These are phyloP conservation scores for Cyclocybe cylindracea DNA, from an alignment of 768 basidiomycete genomes.

Conservation along the genomic window DNA sequence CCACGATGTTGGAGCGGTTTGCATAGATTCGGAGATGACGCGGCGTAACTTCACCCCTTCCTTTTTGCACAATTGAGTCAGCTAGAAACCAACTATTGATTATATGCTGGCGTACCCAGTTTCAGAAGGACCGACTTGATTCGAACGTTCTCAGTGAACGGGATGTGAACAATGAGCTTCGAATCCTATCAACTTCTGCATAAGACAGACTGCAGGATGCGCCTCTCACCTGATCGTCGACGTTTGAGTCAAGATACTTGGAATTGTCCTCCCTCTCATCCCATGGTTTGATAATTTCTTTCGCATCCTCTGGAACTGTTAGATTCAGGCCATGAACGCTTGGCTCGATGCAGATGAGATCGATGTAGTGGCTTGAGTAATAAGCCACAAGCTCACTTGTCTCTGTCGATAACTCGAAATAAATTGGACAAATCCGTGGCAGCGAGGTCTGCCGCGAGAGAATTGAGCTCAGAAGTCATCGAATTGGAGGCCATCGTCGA, in stretches of 20 bases:
- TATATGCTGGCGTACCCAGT: slow-evolving; percentile 50
- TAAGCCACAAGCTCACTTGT: slow-evolving; percentile 52
- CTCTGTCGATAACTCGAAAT: slow-evolving; percentile 60
- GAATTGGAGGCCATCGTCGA: slow-evolving; percentile 15
- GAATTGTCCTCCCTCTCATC: slow-evolving; percentile 68
- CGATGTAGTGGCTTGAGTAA: slow-evolving; percentile 1
- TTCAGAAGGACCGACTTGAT: slow-evolving; percentile 76
- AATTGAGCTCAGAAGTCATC: slow-evolving; percentile 33
- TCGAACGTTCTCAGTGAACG: slow-evolving; percentile 78
- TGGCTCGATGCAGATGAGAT: slow-evolving; percentile 31
- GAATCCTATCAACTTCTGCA: slow-evolving; percentile 4
- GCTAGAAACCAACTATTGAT: neutral
- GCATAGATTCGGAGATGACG: slow-evolving; percentile 75
- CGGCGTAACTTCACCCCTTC: slow-evolving; percentile 77
- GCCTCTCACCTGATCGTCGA: slow-evolving; percentile 76
- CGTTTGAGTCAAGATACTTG: slow-evolving; percentile 72
- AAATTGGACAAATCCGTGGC: slow-evolving; percentile 56
- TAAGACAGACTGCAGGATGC: neutral
- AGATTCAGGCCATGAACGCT: slow-evolving; percentile 85
- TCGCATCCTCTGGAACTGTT: slow-evolving; percentile 78
- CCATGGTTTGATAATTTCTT: slow-evolving; percentile 80
- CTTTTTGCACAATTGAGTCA: slow-evolving; percentile 30
- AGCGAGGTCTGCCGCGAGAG: slow-evolving; percentile 44
- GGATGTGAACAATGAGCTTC: slow-evolving; percentile 80
- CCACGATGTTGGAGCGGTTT: slow-evolving; percentile 74